A percentile compares a stretch with the other conserved stretches of the same genome.
phyloP scores from a whole-genome alignment of 257 asterid genomes.

The Gentiana straminea region DNA sequence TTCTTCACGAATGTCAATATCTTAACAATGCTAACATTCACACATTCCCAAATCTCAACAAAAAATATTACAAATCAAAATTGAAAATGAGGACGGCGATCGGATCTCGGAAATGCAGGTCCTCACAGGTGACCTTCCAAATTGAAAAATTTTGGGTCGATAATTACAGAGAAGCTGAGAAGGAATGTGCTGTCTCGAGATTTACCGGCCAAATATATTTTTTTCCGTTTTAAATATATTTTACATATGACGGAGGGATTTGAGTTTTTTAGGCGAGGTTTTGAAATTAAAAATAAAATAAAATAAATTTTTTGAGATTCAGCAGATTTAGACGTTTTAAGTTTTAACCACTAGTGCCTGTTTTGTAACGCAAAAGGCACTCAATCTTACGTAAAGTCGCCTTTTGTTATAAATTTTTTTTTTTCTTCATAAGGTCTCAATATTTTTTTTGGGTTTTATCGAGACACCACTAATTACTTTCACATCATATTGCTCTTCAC shows the following conservation, averaged over 20 bases:
- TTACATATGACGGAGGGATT: neutral
- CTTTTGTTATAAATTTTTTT: too few species aligned
- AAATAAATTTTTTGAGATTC: too few species aligned
- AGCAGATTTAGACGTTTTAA: too few species aligned
- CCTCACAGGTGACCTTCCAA: neutral
- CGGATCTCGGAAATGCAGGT: slow-evolving; percentile 13
- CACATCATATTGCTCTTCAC: too few species aligned
- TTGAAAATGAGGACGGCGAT: slow-evolving; percentile 6
- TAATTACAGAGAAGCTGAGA: slow-evolving; percentile 10
- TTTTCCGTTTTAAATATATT: neutral
- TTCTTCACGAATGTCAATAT: neutral
- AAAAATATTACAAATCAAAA: neutral
- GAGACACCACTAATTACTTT: too few species aligned
- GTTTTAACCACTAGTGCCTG: too few species aligned
- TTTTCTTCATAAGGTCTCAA: too few species aligned
- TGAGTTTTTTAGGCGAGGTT: neutral
- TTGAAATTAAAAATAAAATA: neutral
- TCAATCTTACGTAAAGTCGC: too few species aligned
- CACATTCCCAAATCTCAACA: slow-evolving; percentile 8
- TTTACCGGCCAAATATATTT: neutral
- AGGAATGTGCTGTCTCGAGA: slow-evolving; percentile 7
- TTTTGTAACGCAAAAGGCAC: too few species aligned
- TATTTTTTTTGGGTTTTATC: too few species aligned
- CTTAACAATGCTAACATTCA: slow-evolving; percentile 11
- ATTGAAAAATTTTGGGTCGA: slow-evolving; percentile 3